These are phyloP conservation scores for Linderina pennispora DNA, from an alignment of 192 early-diverging fungal genomes.

Conservation along the genomic window DNA sequence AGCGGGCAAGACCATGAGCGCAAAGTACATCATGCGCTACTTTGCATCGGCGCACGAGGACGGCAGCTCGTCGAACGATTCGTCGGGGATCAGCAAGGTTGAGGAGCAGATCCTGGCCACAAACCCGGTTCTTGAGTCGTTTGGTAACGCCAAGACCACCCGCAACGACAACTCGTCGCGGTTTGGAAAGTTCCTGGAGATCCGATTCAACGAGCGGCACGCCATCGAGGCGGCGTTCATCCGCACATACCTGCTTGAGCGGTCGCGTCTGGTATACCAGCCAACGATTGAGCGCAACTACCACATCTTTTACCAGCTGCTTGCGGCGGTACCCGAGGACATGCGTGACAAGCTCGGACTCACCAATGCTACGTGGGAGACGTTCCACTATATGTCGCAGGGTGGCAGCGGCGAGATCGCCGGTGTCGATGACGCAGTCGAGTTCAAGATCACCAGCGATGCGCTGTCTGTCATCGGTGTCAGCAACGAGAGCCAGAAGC, in stretches of 20 bases:
- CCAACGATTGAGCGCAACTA: conserved; percentile 93
- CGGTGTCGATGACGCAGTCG: conserved; percentile 87
- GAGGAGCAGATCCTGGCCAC: conserved; percentile 88
- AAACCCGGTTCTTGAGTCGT: conserved; percentile 99
- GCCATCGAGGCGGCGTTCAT: conserved; percentile 92
- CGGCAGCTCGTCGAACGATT: not conserved
- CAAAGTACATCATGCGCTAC: conserved; percentile 98
- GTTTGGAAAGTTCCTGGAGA: conserved; percentile 99
- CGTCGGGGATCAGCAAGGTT: conserved; percentile 25
- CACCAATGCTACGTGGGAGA: conserved; percentile 44
- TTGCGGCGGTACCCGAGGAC: conserved; percentile 78
- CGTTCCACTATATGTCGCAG: conserved; percentile 86
- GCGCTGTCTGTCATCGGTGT: conserved; percentile 85
- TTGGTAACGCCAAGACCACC: conserved; percentile 99
- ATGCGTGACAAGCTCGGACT: conserved; percentile 19
- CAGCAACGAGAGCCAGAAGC: conserved; percentile 73
- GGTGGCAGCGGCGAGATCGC: conserved; percentile 74
- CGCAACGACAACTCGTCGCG: conserved; percentile 98
- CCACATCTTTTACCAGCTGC: conserved; percentile 99
- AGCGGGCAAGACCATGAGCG: conserved; percentile 95
- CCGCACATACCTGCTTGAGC: conserved; percentile 93
- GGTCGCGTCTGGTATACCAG: conserved; percentile 93
- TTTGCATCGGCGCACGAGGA: conserved; percentile 77
- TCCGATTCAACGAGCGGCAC: conserved; percentile 77
- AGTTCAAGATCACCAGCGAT: conserved; percentile 84